Conservation (phyloP, 192 early-diverging fungal genomes). For the Entrophospora sp. region DNA sequence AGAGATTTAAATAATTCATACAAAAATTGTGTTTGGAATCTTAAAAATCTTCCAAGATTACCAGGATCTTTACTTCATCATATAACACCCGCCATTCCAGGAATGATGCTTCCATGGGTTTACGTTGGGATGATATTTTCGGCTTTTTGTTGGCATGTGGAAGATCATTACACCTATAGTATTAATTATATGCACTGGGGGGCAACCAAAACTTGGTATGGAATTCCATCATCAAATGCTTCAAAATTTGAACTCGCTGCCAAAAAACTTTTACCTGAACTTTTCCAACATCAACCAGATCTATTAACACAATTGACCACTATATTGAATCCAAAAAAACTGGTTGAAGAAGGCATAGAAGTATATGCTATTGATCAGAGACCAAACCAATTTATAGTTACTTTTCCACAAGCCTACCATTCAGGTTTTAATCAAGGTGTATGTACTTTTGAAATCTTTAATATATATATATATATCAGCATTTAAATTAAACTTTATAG, state of each 20-base stretch:
- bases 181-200: constrained; percentile 97
- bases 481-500: too few relatives aligned
- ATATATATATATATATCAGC: too few relatives aligned
- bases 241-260: constrained; percentile 78
- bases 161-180: constrained; percentile 95
- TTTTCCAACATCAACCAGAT: constrained; percentile 87
- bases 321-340: constrained; percentile 70
- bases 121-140: constrained; percentile 95
- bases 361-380: constrained; percentile 78
- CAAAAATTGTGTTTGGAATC: constrained; percentile 71
- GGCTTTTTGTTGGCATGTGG: constrained; percentile 97
- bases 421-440: constrained; percentile 95
- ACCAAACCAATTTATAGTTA: constrained; percentile 89
- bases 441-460: constrained; percentile 21
- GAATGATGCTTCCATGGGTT: constrained; percentile 97
- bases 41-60: constrained; percentile 78
- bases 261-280: constrained; percentile 68
- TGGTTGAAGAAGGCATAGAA: constrained; percentile 64
- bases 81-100: constrained; percentile 88
- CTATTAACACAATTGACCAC: constrained; percentile 91
- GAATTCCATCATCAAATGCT: constrained; percentile 75
- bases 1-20: constrained; percentile 58
- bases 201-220: constrained; percentile 98
- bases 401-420: constrained; percentile 92
- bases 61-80: constrained; percentile 76